Evolutionary conservation across 352 stramenopile genomes (phyloP), one percentile per base, ranked within the genome.

Genomic region (Pythium folliculosum): DNA sequence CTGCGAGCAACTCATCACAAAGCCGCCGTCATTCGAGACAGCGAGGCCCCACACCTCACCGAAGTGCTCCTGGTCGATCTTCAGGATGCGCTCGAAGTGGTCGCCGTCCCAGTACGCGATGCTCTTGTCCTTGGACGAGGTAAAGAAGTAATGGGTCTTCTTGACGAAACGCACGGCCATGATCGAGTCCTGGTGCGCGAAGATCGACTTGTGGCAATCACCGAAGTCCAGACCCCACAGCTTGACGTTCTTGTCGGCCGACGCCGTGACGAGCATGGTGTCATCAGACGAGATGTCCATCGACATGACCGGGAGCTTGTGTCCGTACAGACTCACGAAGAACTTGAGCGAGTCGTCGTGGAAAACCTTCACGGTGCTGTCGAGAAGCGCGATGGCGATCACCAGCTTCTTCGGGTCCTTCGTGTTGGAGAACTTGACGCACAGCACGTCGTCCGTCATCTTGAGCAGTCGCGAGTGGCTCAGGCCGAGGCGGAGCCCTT

Each of bases 321-420:
- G 98, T 13, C 98, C 98, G 74, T 99, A 99, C 7, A 99, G 75
- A 67, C 90, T 98, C 52, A 99, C 78, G 60, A 99, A 99, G 74
- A 99, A 99, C 78, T 99, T 99, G 54, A 99, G 88, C 21, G 96
- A 98, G 84, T 99, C 98, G 69, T 99, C 96, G 77, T 99, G 99
- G 78, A 99, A 99, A 13, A 99, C 96, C 75, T 99, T 99, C 56
- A 99, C 96, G 0, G 96, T 99, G 65, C 88, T 98, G 76, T 99
- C 98, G 32, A 98, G 69, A 38, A 98, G 76, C 27, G 92, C 88
- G 23, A 98, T 91, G 1, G 89, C 90, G 16, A 98, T 73, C 23
- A 98, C 73, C 14, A 97, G 78, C 63, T 95, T 92, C 72, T 83
- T 89, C 0, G 84, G 60, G 65, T 98, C 93, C 71, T 93, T 88